These are phyloP conservation scores for Fusarium metavorans DNA, from an alignment of 2,329 filamentous ascomycete genomes.

Conservation along the genomic window DNA sequence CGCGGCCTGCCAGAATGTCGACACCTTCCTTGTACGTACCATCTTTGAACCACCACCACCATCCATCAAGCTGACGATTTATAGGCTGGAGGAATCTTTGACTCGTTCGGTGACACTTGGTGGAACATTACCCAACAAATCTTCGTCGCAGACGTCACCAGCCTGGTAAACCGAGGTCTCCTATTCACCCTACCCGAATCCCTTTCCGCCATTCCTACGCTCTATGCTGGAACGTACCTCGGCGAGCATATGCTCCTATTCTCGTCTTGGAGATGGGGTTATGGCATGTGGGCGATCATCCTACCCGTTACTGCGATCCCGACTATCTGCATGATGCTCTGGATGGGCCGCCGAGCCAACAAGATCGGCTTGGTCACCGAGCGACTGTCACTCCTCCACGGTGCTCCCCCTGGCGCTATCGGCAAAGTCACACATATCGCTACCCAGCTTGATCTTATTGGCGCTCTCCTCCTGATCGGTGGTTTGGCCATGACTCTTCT, in stretches of 20 bases:
- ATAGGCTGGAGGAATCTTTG: constrained; percentile 34
- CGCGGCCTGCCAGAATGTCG: constrained; percentile 27
- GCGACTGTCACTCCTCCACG: constrained; percentile 8
- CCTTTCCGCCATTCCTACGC: constrained; percentile 28
- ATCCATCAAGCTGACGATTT: background rate
- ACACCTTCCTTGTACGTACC: constrained; percentile 27
- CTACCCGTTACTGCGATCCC: constrained; percentile 23
- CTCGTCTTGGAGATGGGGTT: constrained; percentile 32
- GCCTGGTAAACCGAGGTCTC: constrained; percentile 33
- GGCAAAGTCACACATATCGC: constrained; percentile 15
- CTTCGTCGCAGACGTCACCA: constrained; percentile 32
- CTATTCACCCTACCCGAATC: constrained; percentile 33
- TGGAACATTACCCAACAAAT: constrained; percentile 38
- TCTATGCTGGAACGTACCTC: constrained; percentile 34
- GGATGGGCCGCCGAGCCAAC: constrained; percentile 24
- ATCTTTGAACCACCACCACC: fast-evolving
- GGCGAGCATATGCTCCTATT: constrained; percentile 27
- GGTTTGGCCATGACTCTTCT: constrained; percentile 32
- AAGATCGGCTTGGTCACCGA: constrained; percentile 10
- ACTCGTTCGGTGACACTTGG: constrained; percentile 26
- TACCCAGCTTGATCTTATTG: constrained; percentile 18
- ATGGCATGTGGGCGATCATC: constrained; percentile 31
- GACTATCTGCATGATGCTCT: constrained; percentile 30
- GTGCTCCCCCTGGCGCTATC: background rate
- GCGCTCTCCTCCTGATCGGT: constrained; percentile 24